These are phyloP conservation scores for Crucibulum parvulum DNA, from an alignment of 1,284 basidiomycete genomes.

Conservation along the genomic window DNA sequence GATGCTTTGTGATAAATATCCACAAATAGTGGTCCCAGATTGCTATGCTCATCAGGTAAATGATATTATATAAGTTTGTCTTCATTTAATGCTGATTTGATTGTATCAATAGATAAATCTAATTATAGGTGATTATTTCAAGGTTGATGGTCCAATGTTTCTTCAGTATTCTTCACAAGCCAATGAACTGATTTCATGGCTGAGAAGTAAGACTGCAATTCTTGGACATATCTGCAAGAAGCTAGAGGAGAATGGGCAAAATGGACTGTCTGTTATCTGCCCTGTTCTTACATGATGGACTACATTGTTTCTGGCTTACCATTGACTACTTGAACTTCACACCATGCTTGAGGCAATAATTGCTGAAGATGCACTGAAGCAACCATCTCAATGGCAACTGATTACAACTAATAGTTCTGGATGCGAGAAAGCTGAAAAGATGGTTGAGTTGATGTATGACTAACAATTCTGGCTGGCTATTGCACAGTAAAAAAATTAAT, in stretches of 20 bases:
- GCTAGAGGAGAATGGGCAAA: slow-evolving; percentile 1
- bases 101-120: slow-evolving; percentile 33
- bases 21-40: slow-evolving; percentile 35
- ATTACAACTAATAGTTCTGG: slow-evolving; percentile 16
- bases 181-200: slow-evolving; percentile 29
- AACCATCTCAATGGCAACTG: slow-evolving; percentile 12
- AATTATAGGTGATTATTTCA: slow-evolving; percentile 38
- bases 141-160: slow-evolving; percentile 11
- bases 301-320: slow-evolving; percentile 30
- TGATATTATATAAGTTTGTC: background rate
- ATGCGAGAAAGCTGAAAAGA: slow-evolving; percentile 26
- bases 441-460: slow-evolving; percentile 27
- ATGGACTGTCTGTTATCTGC: slow-evolving; percentile 16
- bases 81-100: background rate
- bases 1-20: no score
- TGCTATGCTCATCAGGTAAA: slow-evolving; percentile 43
- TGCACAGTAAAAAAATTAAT: slow-evolving; percentile 14
- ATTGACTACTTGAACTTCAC: slow-evolving; percentile 25
- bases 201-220: slow-evolving; percentile 20
- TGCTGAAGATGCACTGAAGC: slow-evolving; percentile 9
- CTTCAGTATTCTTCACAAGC: slow-evolving; percentile 15
- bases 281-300: slow-evolving; percentile 37
- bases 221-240: slow-evolving; percentile 19
- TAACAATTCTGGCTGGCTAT: slow-evolving; percentile 31
- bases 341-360: slow-evolving; percentile 15